Base-by-base conservation (phyloP, 2,329 filamentous ascomycete genomes). In the Fusarium austroafricanum region DNA sequence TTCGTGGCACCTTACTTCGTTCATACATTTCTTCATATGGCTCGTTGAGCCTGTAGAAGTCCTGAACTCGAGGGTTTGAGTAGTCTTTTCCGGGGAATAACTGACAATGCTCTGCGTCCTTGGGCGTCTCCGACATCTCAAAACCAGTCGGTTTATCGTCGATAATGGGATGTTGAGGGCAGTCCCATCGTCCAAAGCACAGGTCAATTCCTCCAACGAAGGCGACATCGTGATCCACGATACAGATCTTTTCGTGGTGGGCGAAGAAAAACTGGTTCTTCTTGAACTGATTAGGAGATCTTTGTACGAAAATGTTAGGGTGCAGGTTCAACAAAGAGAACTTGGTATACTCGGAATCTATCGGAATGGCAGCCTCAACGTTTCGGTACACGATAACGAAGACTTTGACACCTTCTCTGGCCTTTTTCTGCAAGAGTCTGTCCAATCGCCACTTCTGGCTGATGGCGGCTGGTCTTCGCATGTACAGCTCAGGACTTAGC, bases 191-290 rank as follows among this genome's bases (percentile, higher is more conserved):
- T 45, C 96, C 96, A 78, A 98, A 97, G 80, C 96, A 99, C 21
- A 99, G 84, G 82, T 99, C 96, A 65, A 99, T 93, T 35, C 96
- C 96, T 62, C 96, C 96, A 47, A 97, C 90, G 77, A 99, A 98
- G 12, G 95, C 96, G 49, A 98, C 89, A 54, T 95, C 96, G 75
- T 98, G 96, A 76, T 99, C 96, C 18, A 99, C 92, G 39, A 99
- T 89, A 75, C 94, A 95, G n/a, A 99, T 87, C 80, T 99, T 99
- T 78, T 99, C 96, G 79, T 99, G 96, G 76, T 99, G 96, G 2
- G 96, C 96, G 85, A 96, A 99, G 83, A 99, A 99, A 82, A 99
- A 99, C 44, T 97, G 97, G 74, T 98, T 98, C 81, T 99, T 97
- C 75, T 97, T 92, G 80, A 98, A 94, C 79, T 99, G 96, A 73